phyloP scores from a whole-genome alignment of 306 rosid genomes.

The Cucumis cinereus region DNA sequence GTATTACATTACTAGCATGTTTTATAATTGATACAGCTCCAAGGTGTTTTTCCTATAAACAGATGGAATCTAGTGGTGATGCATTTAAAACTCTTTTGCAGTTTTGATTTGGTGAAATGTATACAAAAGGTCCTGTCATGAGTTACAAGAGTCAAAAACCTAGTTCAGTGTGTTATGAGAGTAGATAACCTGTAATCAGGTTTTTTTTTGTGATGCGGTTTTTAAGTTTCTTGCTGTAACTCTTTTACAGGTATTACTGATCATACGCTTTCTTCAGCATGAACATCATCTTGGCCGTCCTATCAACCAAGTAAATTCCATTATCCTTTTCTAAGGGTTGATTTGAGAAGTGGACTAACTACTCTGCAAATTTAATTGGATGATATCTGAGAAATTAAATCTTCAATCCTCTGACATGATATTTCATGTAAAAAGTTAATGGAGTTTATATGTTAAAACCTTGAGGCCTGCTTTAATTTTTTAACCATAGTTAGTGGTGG shows the following conservation, averaged over 20 bases:
- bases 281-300: conserved; percentile 95
- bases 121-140: neutral
- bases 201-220: neutral
- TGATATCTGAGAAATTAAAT: neutral
- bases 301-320: conserved; percentile 62
- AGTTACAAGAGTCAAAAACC: neutral
- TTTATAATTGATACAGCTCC: neutral
- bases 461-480: neutral
- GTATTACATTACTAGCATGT: neutral
- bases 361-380: neutral
- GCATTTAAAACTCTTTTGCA: neutral
- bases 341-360: neutral
- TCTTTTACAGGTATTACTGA: conserved; percentile 53
- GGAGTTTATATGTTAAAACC: neutral
- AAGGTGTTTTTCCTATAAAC: neutral
- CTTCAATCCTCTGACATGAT: neutral
- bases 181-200: neutral
- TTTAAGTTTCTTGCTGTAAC: conserved; percentile 5
- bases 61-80: neutral
- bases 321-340: neutral
- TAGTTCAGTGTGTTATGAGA: neutral
- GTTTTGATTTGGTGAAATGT: neutral
- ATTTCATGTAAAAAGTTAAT: neutral
- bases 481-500: neutral
- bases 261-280: conserved; percentile 89